Evolutionary conservation across 768 basidiomycete genomes (phyloP).

Genomic region (Boletus speciosus): DNA sequence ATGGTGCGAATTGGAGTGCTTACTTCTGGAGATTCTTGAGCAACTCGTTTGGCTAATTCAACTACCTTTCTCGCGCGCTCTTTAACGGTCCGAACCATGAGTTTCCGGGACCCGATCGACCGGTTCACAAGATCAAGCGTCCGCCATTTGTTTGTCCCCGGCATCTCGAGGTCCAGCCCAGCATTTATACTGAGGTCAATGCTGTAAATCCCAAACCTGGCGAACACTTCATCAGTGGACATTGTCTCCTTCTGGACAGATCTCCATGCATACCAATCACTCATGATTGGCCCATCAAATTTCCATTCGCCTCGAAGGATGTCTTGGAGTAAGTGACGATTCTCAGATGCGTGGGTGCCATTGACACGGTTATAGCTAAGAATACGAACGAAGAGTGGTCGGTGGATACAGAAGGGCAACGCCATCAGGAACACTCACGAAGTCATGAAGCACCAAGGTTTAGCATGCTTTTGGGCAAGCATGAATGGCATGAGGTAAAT

Average conservation of each 20-base stretch:
- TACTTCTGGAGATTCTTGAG: conserved; percentile 63
- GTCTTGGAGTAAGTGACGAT: conserved; percentile 52
- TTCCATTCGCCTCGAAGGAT: conserved; percentile 74
- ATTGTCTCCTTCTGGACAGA: not conserved
- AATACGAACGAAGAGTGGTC: not conserved
- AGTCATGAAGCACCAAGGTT: conserved; percentile 61
- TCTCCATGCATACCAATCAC: conserved; percentile 58
- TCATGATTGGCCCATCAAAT: conserved; percentile 73
- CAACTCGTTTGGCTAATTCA: conserved; percentile 66
- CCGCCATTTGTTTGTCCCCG: conserved; percentile 73
- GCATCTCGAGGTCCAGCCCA: conserved; percentile 82
- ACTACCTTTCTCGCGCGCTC: conserved; percentile 64
- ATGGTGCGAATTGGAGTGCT: not conserved
- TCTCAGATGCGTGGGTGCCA: conserved; percentile 69
- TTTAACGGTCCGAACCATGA: conserved; percentile 62
- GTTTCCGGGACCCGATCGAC: conserved; percentile 56
- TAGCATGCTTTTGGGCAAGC: conserved; percentile 47
- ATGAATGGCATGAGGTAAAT: conserved; percentile 63
- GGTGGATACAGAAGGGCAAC: not conserved
- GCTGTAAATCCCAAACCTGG: conserved; percentile 70
- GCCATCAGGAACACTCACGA: conserved; percentile 40
- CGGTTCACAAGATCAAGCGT: conserved; percentile 64
- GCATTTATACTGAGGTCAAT: conserved; percentile 64
- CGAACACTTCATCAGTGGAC: not conserved
- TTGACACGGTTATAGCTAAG: conserved; percentile 71